Evolutionary conservation across 1,284 basidiomycete species (phyloP).

Genomic region (Stygiomarasmius scandens): DNA sequence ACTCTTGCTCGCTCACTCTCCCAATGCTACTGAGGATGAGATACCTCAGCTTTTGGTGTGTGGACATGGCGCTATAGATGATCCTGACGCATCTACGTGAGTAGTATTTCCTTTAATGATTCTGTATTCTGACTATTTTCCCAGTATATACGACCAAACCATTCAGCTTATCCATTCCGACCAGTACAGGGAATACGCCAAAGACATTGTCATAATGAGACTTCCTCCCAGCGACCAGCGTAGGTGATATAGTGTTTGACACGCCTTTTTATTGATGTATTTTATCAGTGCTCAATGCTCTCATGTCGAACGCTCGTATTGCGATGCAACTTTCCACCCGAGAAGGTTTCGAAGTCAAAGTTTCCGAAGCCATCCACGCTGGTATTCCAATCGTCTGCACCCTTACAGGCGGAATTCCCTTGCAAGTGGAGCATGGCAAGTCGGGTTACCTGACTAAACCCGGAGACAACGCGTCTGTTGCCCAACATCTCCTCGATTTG

Average conservation of each 20-base stretch:
- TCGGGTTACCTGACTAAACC: slow-evolving; percentile 79
- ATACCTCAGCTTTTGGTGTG: slow-evolving; percentile 83
- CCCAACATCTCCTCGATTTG: slow-evolving; percentile 72
- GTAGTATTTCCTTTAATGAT: neutral
- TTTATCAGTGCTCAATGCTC: slow-evolving; percentile 67
- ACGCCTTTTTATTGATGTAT: neutral
- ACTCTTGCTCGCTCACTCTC: slow-evolving; percentile 49
- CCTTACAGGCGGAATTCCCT: slow-evolving; percentile 85
- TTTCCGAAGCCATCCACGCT: slow-evolving; percentile 86
- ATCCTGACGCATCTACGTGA: slow-evolving; percentile 66
- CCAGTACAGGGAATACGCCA: slow-evolving; percentile 57
- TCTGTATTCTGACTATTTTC: neutral
- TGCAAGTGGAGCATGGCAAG: slow-evolving; percentile 83
- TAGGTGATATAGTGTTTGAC: slow-evolving; percentile 37
- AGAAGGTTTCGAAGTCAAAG: slow-evolving; percentile 92
- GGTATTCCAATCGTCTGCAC: slow-evolving; percentile 82
- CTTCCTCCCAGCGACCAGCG: slow-evolving; percentile 79
- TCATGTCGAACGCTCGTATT: slow-evolving; percentile 77
- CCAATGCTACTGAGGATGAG: slow-evolving; percentile 52
- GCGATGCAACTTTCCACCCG: slow-evolving; percentile 80
- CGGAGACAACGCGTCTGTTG: slow-evolving; percentile 74
- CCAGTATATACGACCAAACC: slow-evolving; percentile 80
- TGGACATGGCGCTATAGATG: slow-evolving; percentile 87
- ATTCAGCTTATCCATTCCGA: slow-evolving; percentile 58
- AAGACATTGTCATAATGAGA: slow-evolving; percentile 79